These are phyloP conservation scores for Niebla homalea DNA, from an alignment of 495 filamentous ascomycete genomes.

Conservation along the genomic window DNA sequence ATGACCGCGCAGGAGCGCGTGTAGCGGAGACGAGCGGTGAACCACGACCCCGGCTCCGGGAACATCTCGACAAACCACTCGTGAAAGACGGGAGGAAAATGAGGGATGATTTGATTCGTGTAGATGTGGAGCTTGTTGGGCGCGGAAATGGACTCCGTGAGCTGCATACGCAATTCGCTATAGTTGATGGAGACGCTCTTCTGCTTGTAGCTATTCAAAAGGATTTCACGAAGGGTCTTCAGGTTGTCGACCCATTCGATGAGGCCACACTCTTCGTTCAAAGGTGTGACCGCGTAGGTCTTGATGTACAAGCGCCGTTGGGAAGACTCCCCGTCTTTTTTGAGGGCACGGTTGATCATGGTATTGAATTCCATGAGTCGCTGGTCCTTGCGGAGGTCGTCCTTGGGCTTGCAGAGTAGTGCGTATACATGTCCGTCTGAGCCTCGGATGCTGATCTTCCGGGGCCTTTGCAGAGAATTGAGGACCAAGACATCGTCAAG, in stretches of 20 bases:
- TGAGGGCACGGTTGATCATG: conserved; percentile 90
- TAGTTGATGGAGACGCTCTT: conserved; percentile 51
- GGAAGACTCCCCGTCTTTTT: conserved; percentile 79
- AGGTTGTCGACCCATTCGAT: conserved; percentile 99
- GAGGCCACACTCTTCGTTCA: conserved; percentile 95
- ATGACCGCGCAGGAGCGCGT: conserved; percentile 91
- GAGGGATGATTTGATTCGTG: conserved; percentile 45
- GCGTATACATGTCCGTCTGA: conserved; percentile 80
- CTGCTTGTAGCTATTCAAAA: conserved; percentile 62
- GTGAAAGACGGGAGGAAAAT: conserved; percentile 70
- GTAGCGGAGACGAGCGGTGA: conserved; percentile 78
- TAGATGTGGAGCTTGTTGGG: conserved; percentile 50
- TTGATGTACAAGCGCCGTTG: conserved; percentile 80
- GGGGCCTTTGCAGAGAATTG: conserved; percentile 79
- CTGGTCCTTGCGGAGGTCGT: conserved; percentile 92
- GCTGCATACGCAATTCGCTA: conserved; percentile 39
- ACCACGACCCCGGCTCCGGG: conserved; percentile 84
- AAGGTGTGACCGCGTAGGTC: conserved; percentile 88
- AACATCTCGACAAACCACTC: conserved; percentile 95
- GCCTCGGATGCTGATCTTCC: conserved; percentile 77
- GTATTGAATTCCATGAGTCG: conserved; percentile 98
- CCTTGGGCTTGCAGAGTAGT: conserved; percentile 92
- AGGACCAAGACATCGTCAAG: conserved; percentile 79
- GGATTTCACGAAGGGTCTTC: conserved; percentile 82
- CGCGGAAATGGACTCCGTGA: conserved; percentile 44